Conservation (phyloP, 108 stramenopile genomes). For the Discostella stelligeroides region DNA sequence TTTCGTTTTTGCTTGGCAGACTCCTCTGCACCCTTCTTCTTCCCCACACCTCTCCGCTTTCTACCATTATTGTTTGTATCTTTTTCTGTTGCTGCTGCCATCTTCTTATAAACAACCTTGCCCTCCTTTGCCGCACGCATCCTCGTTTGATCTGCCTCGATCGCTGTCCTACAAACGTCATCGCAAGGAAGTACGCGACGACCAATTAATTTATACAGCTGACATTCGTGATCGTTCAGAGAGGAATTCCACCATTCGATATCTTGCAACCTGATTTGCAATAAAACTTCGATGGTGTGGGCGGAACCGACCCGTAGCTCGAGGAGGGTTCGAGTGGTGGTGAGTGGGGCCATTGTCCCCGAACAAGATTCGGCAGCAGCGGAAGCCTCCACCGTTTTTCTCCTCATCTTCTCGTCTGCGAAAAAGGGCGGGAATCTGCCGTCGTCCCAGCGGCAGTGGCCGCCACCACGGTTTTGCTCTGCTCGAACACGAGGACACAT, state of each 20-base stretch:
- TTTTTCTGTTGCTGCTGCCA: neutral
- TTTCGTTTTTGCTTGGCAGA: neutral
- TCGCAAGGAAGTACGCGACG: conserved; percentile 32
- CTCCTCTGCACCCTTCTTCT: conserved; percentile 15
- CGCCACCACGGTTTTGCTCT: too few species aligned
- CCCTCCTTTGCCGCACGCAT: conserved; percentile 2
- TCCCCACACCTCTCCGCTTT: conserved; percentile 2
- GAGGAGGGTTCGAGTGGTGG: conserved; percentile 44
- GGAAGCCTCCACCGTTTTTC: too few species aligned
- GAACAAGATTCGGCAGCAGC: neutral
- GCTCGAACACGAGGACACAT: too few species aligned
- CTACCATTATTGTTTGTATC: too few species aligned
- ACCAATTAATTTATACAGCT: conserved; percentile 51
- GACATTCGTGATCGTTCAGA: conserved; percentile 25
- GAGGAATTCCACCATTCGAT: conserved; percentile 48
- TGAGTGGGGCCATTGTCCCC: conserved; percentile 37
- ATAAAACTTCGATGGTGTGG: conserved; percentile 53
- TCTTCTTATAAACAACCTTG: neutral
- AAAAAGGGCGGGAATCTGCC: too few species aligned
- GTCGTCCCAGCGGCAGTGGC: neutral
- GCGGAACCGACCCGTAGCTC: conserved; percentile 50
- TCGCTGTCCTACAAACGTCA: conserved; percentile 40
- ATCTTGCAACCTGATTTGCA: conserved; percentile 48
- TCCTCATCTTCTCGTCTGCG: too few species aligned
- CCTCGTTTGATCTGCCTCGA: conserved; percentile 31